Evolutionary conservation across 331 rosid species (phyloP), one percentile per base, ranked within the genome.

Genomic region (Dryas integrifolia): DNA sequence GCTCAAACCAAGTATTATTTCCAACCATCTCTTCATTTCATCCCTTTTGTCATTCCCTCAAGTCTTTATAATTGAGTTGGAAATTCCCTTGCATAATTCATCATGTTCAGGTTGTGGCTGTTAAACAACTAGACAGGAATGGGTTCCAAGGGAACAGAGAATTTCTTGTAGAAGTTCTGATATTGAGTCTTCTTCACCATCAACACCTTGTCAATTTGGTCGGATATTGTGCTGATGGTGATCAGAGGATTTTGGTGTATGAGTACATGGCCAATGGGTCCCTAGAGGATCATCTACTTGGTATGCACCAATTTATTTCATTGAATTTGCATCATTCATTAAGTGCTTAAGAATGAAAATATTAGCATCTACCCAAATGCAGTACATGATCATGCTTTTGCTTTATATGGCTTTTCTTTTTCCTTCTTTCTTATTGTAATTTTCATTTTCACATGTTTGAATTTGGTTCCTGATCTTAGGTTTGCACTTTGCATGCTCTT

Each of bases 71-170:
- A 10, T 7, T 47, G 15, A 30, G 5, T n/a, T 9, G 40, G 11
- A 71, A 30, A 30, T 30, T 30, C 35, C 35, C 35, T 30, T 30
- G 16, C 39, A 5, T 41, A n/a, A 21, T 39, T 53, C 69, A 2
- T 8, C 41, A 14, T 73, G 43, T 63, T 67, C 75, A 94, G 98
- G 85, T 80, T 53, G 94, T 92, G 68, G 98, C 97, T n/a, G 95
- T 91, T 74, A 94, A 94, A 90, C 88, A 94, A 80, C 94, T 94
- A 57, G 91, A 94, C 73, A 84, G 93, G 82, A 81, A 91, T 88
- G 98, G 98, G 12, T 91, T 86, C 76, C 98, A 94, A 84, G 97
- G 97, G 73, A 94, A 88, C 78, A 89, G 87, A 58, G 98, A 94
- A 80, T 94, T 94, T 73, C 86, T 94, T 50, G 97, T 88, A 9